These are phyloP conservation scores for Colletotrichum scovillei DNA, from an alignment of 2,329 filamentous ascomycete species.

Conservation along the genomic window DNA sequence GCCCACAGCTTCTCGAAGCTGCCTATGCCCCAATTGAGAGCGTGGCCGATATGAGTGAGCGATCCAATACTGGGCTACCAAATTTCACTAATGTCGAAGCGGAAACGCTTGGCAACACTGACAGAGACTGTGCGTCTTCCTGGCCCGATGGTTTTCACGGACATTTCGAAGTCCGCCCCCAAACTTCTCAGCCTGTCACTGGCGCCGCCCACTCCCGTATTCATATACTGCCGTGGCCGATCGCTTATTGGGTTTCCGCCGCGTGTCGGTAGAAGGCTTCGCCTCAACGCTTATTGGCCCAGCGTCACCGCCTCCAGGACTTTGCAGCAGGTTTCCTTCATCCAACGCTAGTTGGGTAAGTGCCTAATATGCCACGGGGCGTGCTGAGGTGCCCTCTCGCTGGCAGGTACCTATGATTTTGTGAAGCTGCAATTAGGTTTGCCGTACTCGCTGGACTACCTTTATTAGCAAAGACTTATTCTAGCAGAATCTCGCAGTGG, in stretches of 20 bases:
- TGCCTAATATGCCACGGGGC: background rate
- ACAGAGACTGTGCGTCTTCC: slow-evolving; percentile 8
- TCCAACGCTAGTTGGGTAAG: background rate
- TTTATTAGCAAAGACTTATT: no score
- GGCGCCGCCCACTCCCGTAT: background rate
- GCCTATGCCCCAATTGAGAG: slow-evolving; percentile 20
- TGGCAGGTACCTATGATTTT: background rate
- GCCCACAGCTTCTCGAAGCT: slow-evolving; percentile 25
- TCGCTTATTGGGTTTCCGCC: background rate
- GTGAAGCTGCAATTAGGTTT: background rate
- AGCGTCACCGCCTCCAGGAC: background rate
- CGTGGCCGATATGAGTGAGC: slow-evolving; percentile 3
- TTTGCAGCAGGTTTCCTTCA: background rate
- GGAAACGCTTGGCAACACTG: slow-evolving; percentile 6
- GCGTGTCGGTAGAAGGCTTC: background rate
- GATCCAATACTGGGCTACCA: background rate
- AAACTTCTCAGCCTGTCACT: background rate
- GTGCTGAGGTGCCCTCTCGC: background rate
- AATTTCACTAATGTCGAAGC: background rate
- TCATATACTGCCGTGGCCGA: background rate
- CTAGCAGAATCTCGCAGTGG: no score
- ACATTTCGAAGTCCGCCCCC: background rate
- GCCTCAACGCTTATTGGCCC: background rate
- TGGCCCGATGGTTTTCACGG: background rate
- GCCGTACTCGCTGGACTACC: background rate